phyloP scores from a whole-genome alignment of 495 filamentous ascomycete species.

The Podospora fimiseda region DNA sequence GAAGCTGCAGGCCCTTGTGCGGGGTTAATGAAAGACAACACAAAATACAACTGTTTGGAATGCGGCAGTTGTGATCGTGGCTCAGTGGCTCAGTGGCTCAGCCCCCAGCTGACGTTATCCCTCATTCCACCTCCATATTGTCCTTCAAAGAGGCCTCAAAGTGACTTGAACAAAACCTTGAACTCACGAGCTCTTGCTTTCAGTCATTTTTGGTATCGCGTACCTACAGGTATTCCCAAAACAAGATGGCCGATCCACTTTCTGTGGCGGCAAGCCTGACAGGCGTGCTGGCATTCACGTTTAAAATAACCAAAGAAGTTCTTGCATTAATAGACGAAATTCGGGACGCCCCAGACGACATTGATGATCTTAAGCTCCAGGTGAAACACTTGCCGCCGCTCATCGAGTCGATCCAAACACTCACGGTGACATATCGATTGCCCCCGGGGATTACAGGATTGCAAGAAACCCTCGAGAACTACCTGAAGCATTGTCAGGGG shows the following conservation, averaged over 20 bases:
- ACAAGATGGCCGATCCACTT: constrained; percentile 21
- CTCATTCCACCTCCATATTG: too few relatives aligned
- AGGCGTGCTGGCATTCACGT: constrained; percentile 16
- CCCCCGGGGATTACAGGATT: constrained; percentile 9
- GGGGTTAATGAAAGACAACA: too few relatives aligned
- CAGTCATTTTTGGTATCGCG: too few relatives aligned
- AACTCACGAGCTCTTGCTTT: too few relatives aligned
- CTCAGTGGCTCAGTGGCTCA: too few relatives aligned
- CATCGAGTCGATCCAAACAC: constrained; percentile 11
- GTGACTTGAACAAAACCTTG: too few relatives aligned
- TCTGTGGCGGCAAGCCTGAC: constrained; percentile 15
- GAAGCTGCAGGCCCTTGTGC: too few relatives aligned
- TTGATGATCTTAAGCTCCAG: constrained; percentile 14
- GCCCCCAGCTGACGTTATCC: too few relatives aligned
- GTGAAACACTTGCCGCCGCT: constrained; percentile 15
- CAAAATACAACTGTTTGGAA: too few relatives aligned
- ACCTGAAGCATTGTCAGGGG: constrained; percentile 9
- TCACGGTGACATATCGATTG: constrained; percentile 7
- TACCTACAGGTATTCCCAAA: too few relatives aligned
- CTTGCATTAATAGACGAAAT: constrained; percentile 14
- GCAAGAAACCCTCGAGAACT: constrained; percentile 11
- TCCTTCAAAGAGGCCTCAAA: too few relatives aligned
- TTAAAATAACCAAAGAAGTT: constrained; percentile 11
- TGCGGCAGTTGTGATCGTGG: too few relatives aligned
- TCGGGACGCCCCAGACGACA: constrained; percentile 15